Conservation (phyloP, 2,329 filamentous ascomycete species). For the Colletotrichum chrysophilum region DNA sequence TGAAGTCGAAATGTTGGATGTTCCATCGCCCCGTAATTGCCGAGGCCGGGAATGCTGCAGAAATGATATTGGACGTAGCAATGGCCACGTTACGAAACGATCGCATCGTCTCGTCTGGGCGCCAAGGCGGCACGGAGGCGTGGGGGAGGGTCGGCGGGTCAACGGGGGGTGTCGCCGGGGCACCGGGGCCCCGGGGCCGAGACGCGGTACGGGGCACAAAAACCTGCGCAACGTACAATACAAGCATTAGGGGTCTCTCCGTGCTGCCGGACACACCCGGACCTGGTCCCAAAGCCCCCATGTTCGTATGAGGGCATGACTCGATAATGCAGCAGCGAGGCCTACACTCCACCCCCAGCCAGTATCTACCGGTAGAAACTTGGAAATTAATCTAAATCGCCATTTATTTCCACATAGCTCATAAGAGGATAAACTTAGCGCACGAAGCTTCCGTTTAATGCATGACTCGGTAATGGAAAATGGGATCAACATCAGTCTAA, state of each 20-base stretch:
- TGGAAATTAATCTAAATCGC: background rate
- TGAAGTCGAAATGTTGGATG: background rate
- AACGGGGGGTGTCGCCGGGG: background rate
- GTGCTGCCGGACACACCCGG: background rate
- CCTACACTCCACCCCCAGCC: background rate
- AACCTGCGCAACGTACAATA: background rate
- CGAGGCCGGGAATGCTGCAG: background rate
- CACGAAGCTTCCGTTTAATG: background rate
- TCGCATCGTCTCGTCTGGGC: background rate
- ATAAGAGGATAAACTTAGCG: background rate
- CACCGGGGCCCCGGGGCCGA: background rate
- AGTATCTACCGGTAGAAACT: background rate
- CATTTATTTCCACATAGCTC: background rate
- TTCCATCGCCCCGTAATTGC: background rate
- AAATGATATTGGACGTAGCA: background rate
- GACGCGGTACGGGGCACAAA: background rate
- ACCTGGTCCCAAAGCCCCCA: background rate
- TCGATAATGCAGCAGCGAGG: background rate
- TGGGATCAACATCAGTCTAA: background rate
- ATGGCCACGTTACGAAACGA: background rate
- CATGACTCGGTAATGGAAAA: background rate
- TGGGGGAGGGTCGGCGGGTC: background rate
- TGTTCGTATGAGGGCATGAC: background rate
- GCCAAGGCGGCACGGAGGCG: background rate
- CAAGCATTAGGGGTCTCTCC: background rate